Base-by-base conservation (phyloP, 2,329 filamentous ascomycete genomes). In the Nemania abortiva region DNA sequence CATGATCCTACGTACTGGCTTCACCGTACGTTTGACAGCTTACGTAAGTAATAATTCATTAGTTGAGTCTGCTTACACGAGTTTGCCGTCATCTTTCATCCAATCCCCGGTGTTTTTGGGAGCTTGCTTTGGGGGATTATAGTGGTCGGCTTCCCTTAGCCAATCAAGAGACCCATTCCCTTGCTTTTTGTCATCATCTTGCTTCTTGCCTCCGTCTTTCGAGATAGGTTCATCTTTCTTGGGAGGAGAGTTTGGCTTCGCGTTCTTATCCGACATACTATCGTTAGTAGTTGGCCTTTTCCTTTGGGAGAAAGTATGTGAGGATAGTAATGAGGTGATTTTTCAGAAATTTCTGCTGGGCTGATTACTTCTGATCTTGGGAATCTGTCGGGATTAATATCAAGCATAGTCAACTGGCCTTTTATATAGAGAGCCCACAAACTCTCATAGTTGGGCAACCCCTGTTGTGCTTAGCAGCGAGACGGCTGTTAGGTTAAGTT, bases 91-190 rank as follows among this genome's bases (percentile, higher is more conserved):
- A n/a, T 68, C 65, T 18, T 60, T 31, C n/a, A 65, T 56, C 65
- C 61, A 68, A 34, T 69, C 66, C 0, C 66, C 66, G 1, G 66
- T 10, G 13, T 24, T 39, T 9, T 58, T 62, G 3, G 62, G 57
- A 4, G 57, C 62, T 18, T 57, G 34, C 22, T 57, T 65, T n/a
- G 58, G 57, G 2, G 58, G 34, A 9, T 65, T 39, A 49, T 69
- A 62, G 1, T 62, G 65, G 5, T 53, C 66, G 0, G 66, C 66
- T 1, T 65, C 62, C 1, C 15, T 5, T 11, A 69, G 29, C 66
- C 66, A 67, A 9, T 45, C 37, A 3, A 63, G 37, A 2, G 65
- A 58, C 5, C 24, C 45, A 29, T 15, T 18, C 7, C n/a, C 2
- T 47, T 34, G 34, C 34, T 37, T 37, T 37, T 37, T 37, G 7